Conservation (phyloP, 306 rosid genomes). For the Medicago ruthenica region DNA sequence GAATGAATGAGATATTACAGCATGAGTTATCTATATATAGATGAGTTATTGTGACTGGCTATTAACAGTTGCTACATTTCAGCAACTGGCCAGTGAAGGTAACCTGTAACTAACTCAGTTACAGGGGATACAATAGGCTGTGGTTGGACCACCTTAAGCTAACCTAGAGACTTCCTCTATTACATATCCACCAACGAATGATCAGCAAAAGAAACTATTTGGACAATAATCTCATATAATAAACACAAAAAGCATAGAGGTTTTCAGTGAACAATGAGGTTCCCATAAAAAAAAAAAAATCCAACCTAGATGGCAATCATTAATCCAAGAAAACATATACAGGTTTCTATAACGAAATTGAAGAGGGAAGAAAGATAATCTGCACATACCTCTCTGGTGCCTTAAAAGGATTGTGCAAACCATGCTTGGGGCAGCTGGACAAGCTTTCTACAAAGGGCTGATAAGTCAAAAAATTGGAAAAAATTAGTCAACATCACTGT, state of each 20-base stretch:
- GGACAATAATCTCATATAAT: background rate
- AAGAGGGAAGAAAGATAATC: slow-evolving; percentile 19
- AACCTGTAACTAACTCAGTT: too few species aligned
- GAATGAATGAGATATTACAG: too few species aligned
- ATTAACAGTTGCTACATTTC: too few species aligned
- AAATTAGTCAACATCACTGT: slow-evolving; percentile 26
- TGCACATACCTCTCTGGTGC: slow-evolving; percentile 85
- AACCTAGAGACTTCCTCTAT: too few species aligned
- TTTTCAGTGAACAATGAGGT: slow-evolving; percentile 8
- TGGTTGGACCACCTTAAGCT: too few species aligned
- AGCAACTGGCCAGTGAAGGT: too few species aligned
- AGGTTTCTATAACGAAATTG: background rate
- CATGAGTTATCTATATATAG: too few species aligned
- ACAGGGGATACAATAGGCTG: too few species aligned
- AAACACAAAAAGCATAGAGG: background rate
- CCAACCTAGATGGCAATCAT: background rate
- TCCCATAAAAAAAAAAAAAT: background rate
- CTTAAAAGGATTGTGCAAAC: slow-evolving; percentile 95
- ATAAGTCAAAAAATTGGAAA: slow-evolving; percentile 41
- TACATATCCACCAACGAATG: background rate
- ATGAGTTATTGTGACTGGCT: too few species aligned
- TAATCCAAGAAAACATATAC: background rate
- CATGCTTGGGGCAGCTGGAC: slow-evolving; percentile 91
- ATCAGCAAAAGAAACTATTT: background rate
- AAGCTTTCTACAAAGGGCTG: slow-evolving; percentile 93